Base-by-base conservation (phyloP, 2,329 filamentous ascomycete species). In the Colletotrichum trifolii region DNA sequence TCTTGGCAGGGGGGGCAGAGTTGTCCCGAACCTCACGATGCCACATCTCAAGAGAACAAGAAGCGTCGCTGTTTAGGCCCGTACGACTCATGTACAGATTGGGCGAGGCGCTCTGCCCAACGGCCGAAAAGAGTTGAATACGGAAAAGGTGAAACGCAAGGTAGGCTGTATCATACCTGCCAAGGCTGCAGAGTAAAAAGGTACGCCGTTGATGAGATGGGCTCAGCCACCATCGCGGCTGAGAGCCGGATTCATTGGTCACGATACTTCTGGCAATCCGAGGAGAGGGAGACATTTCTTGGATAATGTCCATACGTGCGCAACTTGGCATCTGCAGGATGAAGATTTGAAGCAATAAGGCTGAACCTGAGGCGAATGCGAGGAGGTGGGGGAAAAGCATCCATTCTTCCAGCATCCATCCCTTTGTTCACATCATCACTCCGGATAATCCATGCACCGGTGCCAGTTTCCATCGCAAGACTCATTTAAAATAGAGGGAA, bases 121-220 rank as follows among this genome's bases (percentile, higher is more conserved):
- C 61, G 56, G 49, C 8, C 50, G 61, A n/a, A 43, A 60, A 15
- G 40, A 33, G 10, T 55, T 49, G 25, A 35, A 17, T 13, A 17
- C 9, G 54, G 9, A 9, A 43, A n/a, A 25, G 35, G 36, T 33
- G 46, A 50, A 50, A 50, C 38, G 35, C 25, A 15, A 47, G 11
- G n/a, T n/a, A 50, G 45, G 45, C 55, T 10, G 42, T 43, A 35
- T 49, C 38, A 15, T 42, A 25, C 25, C 38, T 58, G 55, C 46
- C 55, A 58, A 58, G 55, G 8, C 55, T 9, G 55, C 55, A 58
- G 11, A 43, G 25, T 42, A 25, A 34, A 34, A 40, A 10, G 46
- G 39, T 36, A 39, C 13, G 25, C 42, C 55, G 11, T 46, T 33
- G 6, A 33, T 12, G n/a, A 8, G 47, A 11, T 35, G 33, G 34